Evolutionary conservation across 2,329 filamentous ascomycete genomes (phyloP), one percentile per base, ranked within the genome.

Genomic region (Chalaropsis ovoidea): DNA sequence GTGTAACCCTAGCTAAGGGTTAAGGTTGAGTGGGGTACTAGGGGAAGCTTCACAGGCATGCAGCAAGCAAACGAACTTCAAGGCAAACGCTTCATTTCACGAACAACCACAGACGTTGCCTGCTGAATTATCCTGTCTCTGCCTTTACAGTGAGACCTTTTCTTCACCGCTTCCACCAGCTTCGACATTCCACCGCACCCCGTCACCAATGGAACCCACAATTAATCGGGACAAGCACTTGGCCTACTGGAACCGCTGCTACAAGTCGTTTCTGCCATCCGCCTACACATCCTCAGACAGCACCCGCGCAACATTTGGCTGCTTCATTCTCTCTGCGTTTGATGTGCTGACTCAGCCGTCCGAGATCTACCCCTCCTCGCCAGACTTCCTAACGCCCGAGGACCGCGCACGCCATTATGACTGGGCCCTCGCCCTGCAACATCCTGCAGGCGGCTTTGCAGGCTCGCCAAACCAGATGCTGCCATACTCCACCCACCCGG

Each of bases 241-340:
- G 73, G 90, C 88, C 73, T 99, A 96, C 81, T 99, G 92, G 87
- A 84, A 91, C 70, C 86, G 92, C 73, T 96, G 93, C 74, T 82
- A 94, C 69, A 88, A 87, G 73, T 87, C 86, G 27, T 82, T 87
- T 68, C 85, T 99, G 6, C 94, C 94, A 0, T 82, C 86, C 58
- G 81, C 84, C 69, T 99, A 97, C 78, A 95, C 89, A 17, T 81
- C 86, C 73, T 94, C 88, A 74, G 94, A 99, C 77, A 90, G 90
- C 70, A 93, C 87, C 71, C 91, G 94, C 71, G 88, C 97, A 79
- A 88, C 88, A 4, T 84, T 97, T 65, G 91, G 86, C 70, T 95
- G 87, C 78, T 96, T 99, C 79, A 92, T 88, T 70, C 78, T 97
- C 71, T 87, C 90, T 7, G 90, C 90, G 1, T 81, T 96, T 61